These are phyloP conservation scores for Knufia fluminis DNA, from an alignment of 2,329 filamentous ascomycete species.

Conservation along the genomic window DNA sequence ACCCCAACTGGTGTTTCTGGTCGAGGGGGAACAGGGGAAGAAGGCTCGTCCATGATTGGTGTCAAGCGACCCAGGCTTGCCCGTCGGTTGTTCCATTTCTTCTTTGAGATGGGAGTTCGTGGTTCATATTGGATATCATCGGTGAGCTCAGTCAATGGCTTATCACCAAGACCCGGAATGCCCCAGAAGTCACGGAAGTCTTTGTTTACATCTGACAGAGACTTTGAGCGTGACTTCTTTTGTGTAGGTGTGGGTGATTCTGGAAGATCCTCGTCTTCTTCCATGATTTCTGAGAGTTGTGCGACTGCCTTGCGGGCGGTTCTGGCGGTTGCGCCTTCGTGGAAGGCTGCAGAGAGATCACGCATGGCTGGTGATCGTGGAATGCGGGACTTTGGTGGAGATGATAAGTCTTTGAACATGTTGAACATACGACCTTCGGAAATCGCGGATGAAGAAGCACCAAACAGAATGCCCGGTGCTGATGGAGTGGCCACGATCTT, in stretches of 20 bases:
- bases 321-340: background rate
- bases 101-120: background rate
- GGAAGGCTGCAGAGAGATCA: background rate
- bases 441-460: background rate
- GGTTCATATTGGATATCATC: background rate
- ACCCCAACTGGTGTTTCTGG: background rate
- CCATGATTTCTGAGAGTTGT: background rate
- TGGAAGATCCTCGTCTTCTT: background rate
- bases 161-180: background rate
- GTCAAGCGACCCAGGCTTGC: background rate
- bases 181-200: background rate
- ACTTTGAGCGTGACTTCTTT: background rate
- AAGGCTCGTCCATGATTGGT: background rate
- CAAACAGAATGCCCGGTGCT: background rate
- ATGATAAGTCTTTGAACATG: background rate
- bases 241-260: background rate
- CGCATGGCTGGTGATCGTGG: background rate
- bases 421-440: background rate
- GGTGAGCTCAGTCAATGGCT: background rate
- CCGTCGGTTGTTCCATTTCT: background rate
- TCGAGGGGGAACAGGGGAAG: background rate
- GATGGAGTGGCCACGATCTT: background rate
- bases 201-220: background rate
- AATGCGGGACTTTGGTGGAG: background rate
- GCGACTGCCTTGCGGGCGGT: too few relatives aligned